phyloP scores from a whole-genome alignment of 176 grass and related monocot species.

The Leersia perrieri region DNA sequence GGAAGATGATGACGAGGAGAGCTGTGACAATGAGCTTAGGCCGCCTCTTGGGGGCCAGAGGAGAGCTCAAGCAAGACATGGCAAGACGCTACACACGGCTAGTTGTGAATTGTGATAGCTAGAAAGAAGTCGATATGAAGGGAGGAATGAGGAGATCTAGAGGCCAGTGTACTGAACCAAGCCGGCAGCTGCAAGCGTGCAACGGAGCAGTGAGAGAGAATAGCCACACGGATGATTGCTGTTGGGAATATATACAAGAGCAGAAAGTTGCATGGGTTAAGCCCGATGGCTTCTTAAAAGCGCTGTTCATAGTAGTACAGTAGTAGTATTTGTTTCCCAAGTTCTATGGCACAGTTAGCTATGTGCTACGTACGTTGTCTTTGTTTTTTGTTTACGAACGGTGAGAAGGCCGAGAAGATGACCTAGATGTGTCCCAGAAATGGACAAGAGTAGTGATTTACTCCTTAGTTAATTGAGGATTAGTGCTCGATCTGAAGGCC shows the following conservation, averaged over 20 bases:
- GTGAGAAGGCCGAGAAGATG: slow-evolving; percentile 24
- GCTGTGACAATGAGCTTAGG: slow-evolving; percentile 24
- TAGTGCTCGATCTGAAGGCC: slow-evolving; percentile 2
- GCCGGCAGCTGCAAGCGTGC: background rate
- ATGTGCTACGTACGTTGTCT: slow-evolving; percentile 20
- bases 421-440: background rate
- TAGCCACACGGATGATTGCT: slow-evolving; percentile 11
- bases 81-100: background rate
- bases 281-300: slow-evolving; percentile 40
- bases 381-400: slow-evolving; percentile 5
- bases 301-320: background rate
- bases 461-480: background rate
- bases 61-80: slow-evolving; percentile 26
- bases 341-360: slow-evolving; percentile 27
- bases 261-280: slow-evolving; percentile 32
- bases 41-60: slow-evolving; percentile 3
- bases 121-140: slow-evolving; percentile 13
- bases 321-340: slow-evolving; percentile 28
- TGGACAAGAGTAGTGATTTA: slow-evolving; percentile 19
- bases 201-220: background rate
- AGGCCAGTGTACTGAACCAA: background rate
- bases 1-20: slow-evolving; percentile 41
- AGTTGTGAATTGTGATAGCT: background rate
- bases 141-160: slow-evolving; percentile 23
- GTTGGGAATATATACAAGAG: slow-evolving; percentile 60